phyloP scores from a whole-genome alignment of 2,329 filamentous ascomycete genomes.

The Truncatella angustata region DNA sequence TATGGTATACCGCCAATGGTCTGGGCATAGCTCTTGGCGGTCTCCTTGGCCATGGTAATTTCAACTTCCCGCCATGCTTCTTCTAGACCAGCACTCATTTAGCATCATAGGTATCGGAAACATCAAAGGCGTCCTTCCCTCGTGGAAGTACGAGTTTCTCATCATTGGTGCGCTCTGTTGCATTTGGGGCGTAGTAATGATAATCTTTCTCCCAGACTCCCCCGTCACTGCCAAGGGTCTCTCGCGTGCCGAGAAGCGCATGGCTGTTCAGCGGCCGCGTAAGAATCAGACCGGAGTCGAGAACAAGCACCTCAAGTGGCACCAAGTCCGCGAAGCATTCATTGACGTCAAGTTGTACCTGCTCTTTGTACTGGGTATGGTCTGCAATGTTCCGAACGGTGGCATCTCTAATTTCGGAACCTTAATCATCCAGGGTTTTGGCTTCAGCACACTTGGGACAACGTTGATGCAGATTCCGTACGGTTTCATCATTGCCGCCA shows the following conservation, averaged over 20 bases:
- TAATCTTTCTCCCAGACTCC: slow-evolving; percentile 44
- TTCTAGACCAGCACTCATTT: not conserved
- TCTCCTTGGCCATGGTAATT: slow-evolving; percentile 48
- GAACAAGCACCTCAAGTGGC: slow-evolving; percentile 34
- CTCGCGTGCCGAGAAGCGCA: slow-evolving; percentile 38
- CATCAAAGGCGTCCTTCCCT: slow-evolving; percentile 47
- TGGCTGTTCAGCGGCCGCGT: slow-evolving; percentile 44
- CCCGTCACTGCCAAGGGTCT: slow-evolving; percentile 46
- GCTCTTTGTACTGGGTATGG: slow-evolving; percentile 48
- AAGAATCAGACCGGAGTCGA: slow-evolving; percentile 50
- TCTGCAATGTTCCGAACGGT: slow-evolving; percentile 53
- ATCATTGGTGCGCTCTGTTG: slow-evolving; percentile 34
- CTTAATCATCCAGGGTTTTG: slow-evolving; percentile 56
- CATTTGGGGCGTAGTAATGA: slow-evolving; percentile 12
- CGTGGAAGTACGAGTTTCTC: slow-evolving; percentile 60
- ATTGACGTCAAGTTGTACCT: slow-evolving; percentile 50
- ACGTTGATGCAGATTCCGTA: slow-evolving; percentile 51
- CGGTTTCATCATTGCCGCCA: slow-evolving; percentile 21
- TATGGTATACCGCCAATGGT: slow-evolving; percentile 55
- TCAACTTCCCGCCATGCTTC: not conserved
- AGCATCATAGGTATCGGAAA: slow-evolving; percentile 41
- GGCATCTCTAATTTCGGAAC: slow-evolving; percentile 59
- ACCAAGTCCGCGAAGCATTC: slow-evolving; percentile 46
- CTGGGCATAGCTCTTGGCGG: slow-evolving; percentile 55
- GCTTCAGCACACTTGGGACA: slow-evolving; percentile 51